Conservation (phyloP, 805 yeast genomes). For the Hanseniaspora meyeri region DNA sequence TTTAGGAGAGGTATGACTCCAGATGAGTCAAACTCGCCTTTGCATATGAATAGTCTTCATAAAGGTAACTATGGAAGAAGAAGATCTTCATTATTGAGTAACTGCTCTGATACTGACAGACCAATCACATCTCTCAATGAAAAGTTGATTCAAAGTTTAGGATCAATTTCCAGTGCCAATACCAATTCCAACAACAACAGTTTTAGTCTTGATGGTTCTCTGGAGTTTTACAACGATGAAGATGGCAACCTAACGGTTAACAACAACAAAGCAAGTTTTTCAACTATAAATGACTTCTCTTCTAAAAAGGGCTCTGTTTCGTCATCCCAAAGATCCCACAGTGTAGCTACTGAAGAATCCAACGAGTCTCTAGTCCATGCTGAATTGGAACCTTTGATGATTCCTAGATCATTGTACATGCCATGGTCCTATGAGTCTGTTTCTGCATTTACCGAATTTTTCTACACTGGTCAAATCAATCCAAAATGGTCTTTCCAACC, state of each 20-base stretch:
- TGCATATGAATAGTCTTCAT: neutral
- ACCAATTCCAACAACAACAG: neutral
- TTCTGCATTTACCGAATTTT: constrained; percentile 55
- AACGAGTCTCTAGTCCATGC: constrained; percentile 15
- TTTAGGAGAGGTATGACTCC: neutral
- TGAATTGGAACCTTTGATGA: constrained; percentile 45
- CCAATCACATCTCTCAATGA: neutral
- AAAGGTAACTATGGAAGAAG: neutral
- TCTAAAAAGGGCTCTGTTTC: constrained; percentile 5
- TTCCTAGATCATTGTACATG: constrained; percentile 56
- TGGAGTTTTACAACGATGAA: constrained; percentile 8
- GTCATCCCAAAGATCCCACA: constrained; percentile 9
- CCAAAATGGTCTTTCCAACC: constrained; percentile 63
- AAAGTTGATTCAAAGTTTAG: neutral
- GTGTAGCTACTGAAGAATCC: constrained; percentile 16
- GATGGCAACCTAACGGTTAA: constrained; percentile 8
- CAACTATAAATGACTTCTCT: constrained; percentile 5
- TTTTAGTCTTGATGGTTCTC: constrained; percentile 11
- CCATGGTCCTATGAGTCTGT: constrained; percentile 55
- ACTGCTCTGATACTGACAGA: neutral
- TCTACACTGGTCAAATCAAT: constrained; percentile 71
- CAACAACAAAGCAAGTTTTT: neutral
- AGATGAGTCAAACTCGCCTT: neutral
- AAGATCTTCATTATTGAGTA: constrained; percentile 2
- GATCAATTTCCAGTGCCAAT: neutral